Base-by-base conservation (phyloP, 148 eudicot genomes). In the Amaranthus palmeri region DNA sequence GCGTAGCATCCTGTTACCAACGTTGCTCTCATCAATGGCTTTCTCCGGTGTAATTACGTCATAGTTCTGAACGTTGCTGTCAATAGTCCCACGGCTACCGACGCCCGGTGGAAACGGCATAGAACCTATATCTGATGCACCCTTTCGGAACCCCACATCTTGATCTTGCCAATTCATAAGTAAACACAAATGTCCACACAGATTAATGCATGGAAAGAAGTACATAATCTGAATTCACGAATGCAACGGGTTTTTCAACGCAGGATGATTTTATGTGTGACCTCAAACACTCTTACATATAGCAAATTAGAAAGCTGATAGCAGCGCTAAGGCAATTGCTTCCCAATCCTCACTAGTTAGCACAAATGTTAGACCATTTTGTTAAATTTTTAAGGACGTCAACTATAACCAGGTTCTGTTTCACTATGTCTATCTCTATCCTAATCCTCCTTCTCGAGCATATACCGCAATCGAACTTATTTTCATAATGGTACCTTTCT, bases 41-140 rank as follows among this genome's bases (percentile, higher is more conserved):
- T 81, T 88, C 60, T 95, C 97, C 15, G 91, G 77, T 41, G 98
- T 83, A 72, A 89, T 92, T 55, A 88, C 91, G 61, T 95, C 98
- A 77, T 85, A 91, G 72, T 76, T 89, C 79, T 89, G 86, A 57
- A 70, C 68, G 69, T 61, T 79, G 77, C 54, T 75, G 74, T 78
- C 85, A 59, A 76, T 86, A 74, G 82, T 63, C 68, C 89, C 90
- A 66, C 92, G 91, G 75, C 95, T 84, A 72, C 97, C 97, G 76
- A 95, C 96, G 72, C 98, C 98, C 69, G 98, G 97, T 54, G 98
- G 98, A 47, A 95, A 95, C 54, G 98, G 98, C 93, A 89, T 95
- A 67, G 90, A 85, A 72, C 88, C 96, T 69, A 73, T 41, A 48
- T 82, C 78, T 50, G 84, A 82, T 14, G 79, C 69, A 76, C 90